Conservation (phyloP, 768 basidiomycete species). For the Agrocybe praecox region DNA sequence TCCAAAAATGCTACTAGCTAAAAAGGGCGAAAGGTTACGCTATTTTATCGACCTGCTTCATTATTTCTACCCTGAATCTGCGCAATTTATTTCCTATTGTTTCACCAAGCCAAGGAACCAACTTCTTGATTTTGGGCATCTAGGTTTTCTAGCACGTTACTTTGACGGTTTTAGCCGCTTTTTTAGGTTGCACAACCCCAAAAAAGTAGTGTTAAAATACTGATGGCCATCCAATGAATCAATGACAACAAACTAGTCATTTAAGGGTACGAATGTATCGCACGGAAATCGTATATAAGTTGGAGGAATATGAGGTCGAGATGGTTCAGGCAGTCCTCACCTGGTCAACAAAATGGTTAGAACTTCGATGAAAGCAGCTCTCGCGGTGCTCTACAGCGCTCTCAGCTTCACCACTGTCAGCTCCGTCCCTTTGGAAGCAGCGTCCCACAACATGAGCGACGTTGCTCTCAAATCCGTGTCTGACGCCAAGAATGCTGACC, state of each 20-base stretch:
- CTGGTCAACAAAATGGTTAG: neutral
- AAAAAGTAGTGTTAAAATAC: too few relatives aligned
- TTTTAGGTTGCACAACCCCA: too few relatives aligned
- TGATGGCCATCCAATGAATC: neutral
- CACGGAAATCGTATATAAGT: conserved; percentile 4
- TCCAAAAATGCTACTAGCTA: too few relatives aligned
- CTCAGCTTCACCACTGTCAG: conserved; percentile 5
- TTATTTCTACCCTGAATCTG: too few relatives aligned
- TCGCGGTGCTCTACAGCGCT: conserved; percentile 11
- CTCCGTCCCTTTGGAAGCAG: neutral
- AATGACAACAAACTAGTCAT: neutral
- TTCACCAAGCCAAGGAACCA: too few relatives aligned
- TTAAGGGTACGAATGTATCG: neutral
- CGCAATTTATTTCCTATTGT: too few relatives aligned
- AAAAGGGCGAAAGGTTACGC: too few relatives aligned
- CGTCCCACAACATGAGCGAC: conserved; percentile 8
- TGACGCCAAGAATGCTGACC: conserved; percentile 24
- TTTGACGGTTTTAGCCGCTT: too few relatives aligned
- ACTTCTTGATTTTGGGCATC: too few relatives aligned
- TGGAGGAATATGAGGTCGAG: neutral
- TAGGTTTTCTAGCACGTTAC: too few relatives aligned
- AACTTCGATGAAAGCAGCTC: conserved; percentile 5
- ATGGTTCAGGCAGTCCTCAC: neutral
- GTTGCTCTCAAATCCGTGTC: conserved; percentile 8
- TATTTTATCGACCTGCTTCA: too few relatives aligned